Base-by-base conservation (phyloP, 2,329 filamentous ascomycete species). In the Davidsoniella virescens region DNA sequence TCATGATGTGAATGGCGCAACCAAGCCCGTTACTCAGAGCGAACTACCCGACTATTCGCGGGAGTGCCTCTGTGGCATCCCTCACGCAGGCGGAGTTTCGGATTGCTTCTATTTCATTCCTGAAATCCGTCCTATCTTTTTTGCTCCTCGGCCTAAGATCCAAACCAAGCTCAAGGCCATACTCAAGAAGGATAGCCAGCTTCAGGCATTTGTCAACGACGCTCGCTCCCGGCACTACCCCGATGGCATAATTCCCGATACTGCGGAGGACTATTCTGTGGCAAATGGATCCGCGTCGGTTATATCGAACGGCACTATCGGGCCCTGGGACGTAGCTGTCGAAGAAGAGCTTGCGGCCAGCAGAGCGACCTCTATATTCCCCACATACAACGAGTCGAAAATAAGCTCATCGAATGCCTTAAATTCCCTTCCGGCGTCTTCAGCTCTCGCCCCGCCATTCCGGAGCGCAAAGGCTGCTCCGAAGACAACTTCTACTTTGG, bases 31-130 rank as follows among this genome's bases (percentile, higher is more conserved):
- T 20, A 17, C 36, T 4, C 12, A 17, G 6, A 5, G 7, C 36
- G 20, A 16, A 6, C 5, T 37, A 20, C 25, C 9, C 29, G 51
- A 53, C 43, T 47, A 50, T 18, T 25, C 37, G 2, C 51, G 46
- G 36, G 23, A 16, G 5, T 53, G 51, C 16, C 45, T 53, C 23
- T 53, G 51, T 36, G 47, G 47, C 37, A 44, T 53, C n/a, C 3
- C 16, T 5, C 51, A 53, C 36, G 12, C 37, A 12, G 51, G 51
- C 6, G 51, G 51, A 7, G 50, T 53, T 14, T 43, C 47, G 3
- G 43, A 25, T 26, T 53, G 51, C 25, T 53, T 37, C 44, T 53
- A 53, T 43, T 45, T 49, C 5, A 38, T 53, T 5, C 51, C 51
- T n/a, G 47, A 53, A 43, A 29, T 40, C n/a, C 47, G 51, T 8